phyloP scores from a whole-genome alignment of 1,284 basidiomycete genomes.

The Sporisorium iseilematis-ciliati region DNA sequence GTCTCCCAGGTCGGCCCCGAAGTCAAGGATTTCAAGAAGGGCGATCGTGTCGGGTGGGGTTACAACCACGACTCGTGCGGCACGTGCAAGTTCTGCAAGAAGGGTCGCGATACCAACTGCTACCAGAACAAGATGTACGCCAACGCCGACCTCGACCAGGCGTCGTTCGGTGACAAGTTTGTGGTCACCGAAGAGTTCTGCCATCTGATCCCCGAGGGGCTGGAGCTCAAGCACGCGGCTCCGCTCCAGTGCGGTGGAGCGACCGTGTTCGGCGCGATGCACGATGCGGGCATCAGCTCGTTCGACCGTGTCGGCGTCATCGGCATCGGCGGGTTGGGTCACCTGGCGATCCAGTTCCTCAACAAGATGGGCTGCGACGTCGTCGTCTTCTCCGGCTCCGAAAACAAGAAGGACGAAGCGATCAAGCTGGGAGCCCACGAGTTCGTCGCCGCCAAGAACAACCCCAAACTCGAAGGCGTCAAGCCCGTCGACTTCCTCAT shows the following conservation, averaged over 20 bases:
- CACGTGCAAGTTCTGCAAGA: conserved; percentile 61
- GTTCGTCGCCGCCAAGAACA: conserved; percentile 61
- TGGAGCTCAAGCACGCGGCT: conserved; percentile 60
- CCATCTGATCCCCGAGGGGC: conserved; percentile 60
- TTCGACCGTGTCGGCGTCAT: conserved; percentile 53
- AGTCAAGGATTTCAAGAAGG: conserved; percentile 56
- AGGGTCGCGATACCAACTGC: conserved; percentile 62
- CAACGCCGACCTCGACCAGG: conserved; percentile 55
- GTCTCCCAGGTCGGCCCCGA: conserved; percentile 61
- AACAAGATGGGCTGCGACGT: conserved; percentile 58
- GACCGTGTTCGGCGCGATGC: conserved; percentile 56
- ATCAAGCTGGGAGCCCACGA: conserved; percentile 57
- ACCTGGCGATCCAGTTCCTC: conserved; percentile 57
- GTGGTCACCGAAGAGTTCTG: conserved; percentile 62
- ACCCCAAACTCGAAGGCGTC: conserved; percentile 59
- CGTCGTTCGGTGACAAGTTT: conserved; percentile 63
- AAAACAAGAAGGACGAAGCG: conserved; percentile 60
- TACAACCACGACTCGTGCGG: conserved; percentile 64
- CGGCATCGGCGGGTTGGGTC: conserved; percentile 54
- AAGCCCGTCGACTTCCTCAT: conserved; percentile 59
- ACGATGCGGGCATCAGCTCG: conserved; percentile 34
- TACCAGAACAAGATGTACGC: conserved; percentile 58
- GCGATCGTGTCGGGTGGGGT: conserved; percentile 66
- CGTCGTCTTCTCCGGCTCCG: conserved; percentile 56
- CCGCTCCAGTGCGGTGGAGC: conserved; percentile 61